Percentiles rank a stretch among this genome's conserved stretches.
Conservation (phyloP, 2,329 filamentous ascomycete genomes). For the Ophiosphaerella herpotricha region DNA sequence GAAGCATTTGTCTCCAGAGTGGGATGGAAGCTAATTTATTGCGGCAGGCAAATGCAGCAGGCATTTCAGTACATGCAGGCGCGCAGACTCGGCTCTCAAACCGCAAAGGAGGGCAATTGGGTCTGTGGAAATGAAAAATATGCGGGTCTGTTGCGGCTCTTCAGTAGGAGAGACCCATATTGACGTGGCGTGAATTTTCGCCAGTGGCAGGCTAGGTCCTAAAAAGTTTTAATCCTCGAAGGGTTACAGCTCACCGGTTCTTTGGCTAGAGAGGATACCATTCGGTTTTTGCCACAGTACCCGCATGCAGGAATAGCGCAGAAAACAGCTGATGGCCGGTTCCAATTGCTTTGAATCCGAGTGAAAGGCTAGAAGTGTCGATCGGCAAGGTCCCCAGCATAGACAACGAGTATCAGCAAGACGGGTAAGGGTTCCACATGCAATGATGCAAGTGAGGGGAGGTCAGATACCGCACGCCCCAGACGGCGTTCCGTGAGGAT, state of each 20-base stretch:
- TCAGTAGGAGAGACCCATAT: constrained; percentile 51
- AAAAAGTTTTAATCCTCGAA: constrained; percentile 43
- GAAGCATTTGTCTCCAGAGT: constrained; percentile 44
- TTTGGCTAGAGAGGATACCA: constrained; percentile 35
- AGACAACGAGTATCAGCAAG: constrained; percentile 36
- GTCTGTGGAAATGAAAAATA: constrained; percentile 43
- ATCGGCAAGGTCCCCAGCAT: constrained; percentile 41
- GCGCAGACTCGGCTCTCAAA: constrained; percentile 51
- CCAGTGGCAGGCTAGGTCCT: constrained; percentile 67
- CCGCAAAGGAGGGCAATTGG: constrained; percentile 58
- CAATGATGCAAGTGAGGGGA: constrained; percentile 36
- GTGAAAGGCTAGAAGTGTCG: constrained; percentile 41
- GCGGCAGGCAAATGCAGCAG: constrained; percentile 46
- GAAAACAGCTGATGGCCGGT: constrained; percentile 40
- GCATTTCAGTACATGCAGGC: constrained; percentile 45
- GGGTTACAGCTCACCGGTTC: constrained; percentile 46
- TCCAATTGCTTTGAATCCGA: constrained; percentile 33
- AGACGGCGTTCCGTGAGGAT: constrained; percentile 30
- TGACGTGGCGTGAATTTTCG: constrained; percentile 87
- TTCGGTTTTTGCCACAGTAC: constrained; percentile 42
- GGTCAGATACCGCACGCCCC: constrained; percentile 39
- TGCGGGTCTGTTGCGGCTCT: constrained; percentile 51
- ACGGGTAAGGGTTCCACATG: constrained; percentile 34
- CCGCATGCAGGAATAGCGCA: constrained; percentile 43
- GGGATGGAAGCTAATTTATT: constrained; percentile 49